Base-by-base conservation (phyloP, 352 stramenopile species). In the Pythium monospermum region DNA sequence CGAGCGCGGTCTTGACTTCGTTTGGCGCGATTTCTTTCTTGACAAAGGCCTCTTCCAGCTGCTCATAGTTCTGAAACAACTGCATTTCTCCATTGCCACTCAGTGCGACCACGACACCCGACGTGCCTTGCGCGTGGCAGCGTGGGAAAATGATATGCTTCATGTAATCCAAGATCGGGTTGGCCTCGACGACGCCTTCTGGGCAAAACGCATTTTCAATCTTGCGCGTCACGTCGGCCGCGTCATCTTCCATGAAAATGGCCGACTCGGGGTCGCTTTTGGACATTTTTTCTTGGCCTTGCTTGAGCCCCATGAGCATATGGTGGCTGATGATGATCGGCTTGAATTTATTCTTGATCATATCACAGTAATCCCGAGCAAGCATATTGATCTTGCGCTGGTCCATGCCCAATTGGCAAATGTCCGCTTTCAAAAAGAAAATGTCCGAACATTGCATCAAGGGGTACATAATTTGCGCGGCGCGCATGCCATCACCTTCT, bases 341-440 rank as follows among this genome's bases (percentile, higher is more conserved):
- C 67, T 94, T 94, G 66, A 91, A 90, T 61, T 87, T 89, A 55
- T 92, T 89, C 66, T 96, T 97, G 25, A 94, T 91, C 46, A 96
- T 80, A 66, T 98, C 94, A 64, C 95, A 99, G 73, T 99, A 99
- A 68, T 99, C 96, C 43, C 96, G 82, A 23, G 96, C 96, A 31
- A 99, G 82, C 96, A 99, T 99, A 66, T 94, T 94, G 62, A 94
- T 98, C 85, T 99, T 99, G 41, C 97, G 87, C 76, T 99, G 97
- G 75, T 99, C 97, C 66, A 99, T 91, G 35, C 97, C 97, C 18
- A 99, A 73, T 76, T 99, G 97, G 74, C 96, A 99, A 63, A 99
- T 98, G 66, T 99, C 96, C 3, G 97, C 96, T 72, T 98, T 97
- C 18, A 99, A 70, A 75, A 98, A 99, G 66, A 99, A 99, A 32